Base-by-base conservation (phyloP, 139 green algal species). In the Yamagishiella unicocca region DNA sequence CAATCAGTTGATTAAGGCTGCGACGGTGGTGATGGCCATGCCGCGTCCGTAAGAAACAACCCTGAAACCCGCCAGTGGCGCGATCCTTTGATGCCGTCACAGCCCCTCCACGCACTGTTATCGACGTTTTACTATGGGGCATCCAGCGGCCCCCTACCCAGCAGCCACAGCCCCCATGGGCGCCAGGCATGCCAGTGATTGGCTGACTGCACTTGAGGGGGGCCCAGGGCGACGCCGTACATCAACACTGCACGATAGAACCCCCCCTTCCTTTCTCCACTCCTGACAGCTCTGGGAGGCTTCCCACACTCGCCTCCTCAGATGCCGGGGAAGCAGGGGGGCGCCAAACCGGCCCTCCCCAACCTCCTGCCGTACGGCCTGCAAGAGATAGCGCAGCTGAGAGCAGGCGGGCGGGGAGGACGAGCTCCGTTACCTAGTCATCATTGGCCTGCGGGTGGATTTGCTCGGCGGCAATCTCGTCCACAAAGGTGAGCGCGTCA, bases 321-420 rank as follows among this genome's bases (percentile, higher is more conserved):
- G 68, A 58, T 92, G 85, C 4, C 89, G 78, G 0, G 81, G 89
- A 53, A 92, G 81, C 12, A 87, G 54, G 27, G 66, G 58, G 2
- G 50, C 78, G 14, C 84, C 78, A 73, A 84, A 81, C 19, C 87
- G 67, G 27, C 24, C 66, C 14, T 78, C 77, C 22, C 83, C 76
- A 2, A 72, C 61, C 17, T 74, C 70, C 21, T 43, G 21, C 6
- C 10, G 35, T 4, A 74, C 43, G 0, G 43, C 38, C 21, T 84
- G 72, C 2, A 70, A 31, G 2, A 74, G 54, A n/a, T 62, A 73
- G 27, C 54, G 70, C 4, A 74, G 70, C 83, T 82, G 53, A 40
- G 64, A 19, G 64, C 70, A 55, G 27, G 70, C 40, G 40, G 7
- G 40, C 14, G 9, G 35, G 14, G 5, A 54, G 70, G 14, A 25